phyloP scores from a whole-genome alignment of 2,329 filamentous ascomycete genomes.

The Colletotrichum chrysophilum region DNA sequence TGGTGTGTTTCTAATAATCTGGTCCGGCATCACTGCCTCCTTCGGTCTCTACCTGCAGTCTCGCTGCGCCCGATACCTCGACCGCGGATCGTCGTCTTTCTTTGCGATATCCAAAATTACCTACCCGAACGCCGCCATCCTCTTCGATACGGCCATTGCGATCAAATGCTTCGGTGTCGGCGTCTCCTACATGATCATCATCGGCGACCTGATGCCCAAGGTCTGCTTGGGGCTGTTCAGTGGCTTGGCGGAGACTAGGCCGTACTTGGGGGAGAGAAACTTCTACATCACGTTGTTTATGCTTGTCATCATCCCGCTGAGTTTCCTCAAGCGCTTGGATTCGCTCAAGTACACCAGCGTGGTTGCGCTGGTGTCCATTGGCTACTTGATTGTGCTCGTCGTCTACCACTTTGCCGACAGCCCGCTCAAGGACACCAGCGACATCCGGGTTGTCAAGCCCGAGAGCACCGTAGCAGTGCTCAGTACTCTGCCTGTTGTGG shows the following conservation, averaged over 20 bases:
- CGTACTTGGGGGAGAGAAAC: slow-evolving; percentile 85
- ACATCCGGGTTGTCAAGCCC: slow-evolving; percentile 79
- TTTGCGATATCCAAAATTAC: slow-evolving; percentile 97
- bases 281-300: slow-evolving; percentile 99
- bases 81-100: slow-evolving; percentile 87
- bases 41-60: slow-evolving; percentile 96
- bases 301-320: slow-evolving; percentile 92
- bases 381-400: slow-evolving; percentile 90
- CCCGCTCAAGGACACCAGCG: slow-evolving; percentile 73
- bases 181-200: slow-evolving; percentile 97
- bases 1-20: slow-evolving; percentile 83
- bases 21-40: slow-evolving; percentile 87
- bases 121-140: slow-evolving; percentile 92
- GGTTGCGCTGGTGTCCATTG: slow-evolving; percentile 88
- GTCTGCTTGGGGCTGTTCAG: slow-evolving; percentile 83
- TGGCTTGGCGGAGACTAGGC: slow-evolving; percentile 59
- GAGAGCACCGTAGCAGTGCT: slow-evolving; percentile 79
- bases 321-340: slow-evolving; percentile 88
- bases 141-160: slow-evolving; percentile 95
- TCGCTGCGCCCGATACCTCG: slow-evolving; percentile 90
- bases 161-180: slow-evolving; percentile 98
- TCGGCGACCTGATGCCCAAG: slow-evolving; percentile 96
- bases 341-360: slow-evolving; percentile 98
- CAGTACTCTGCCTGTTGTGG: slow-evolving; percentile 89
- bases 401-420: slow-evolving; percentile 91